phyloP scores from a whole-genome alignment of 1,284 basidiomycete genomes.

The Butyriboletus appendiculatus region DNA sequence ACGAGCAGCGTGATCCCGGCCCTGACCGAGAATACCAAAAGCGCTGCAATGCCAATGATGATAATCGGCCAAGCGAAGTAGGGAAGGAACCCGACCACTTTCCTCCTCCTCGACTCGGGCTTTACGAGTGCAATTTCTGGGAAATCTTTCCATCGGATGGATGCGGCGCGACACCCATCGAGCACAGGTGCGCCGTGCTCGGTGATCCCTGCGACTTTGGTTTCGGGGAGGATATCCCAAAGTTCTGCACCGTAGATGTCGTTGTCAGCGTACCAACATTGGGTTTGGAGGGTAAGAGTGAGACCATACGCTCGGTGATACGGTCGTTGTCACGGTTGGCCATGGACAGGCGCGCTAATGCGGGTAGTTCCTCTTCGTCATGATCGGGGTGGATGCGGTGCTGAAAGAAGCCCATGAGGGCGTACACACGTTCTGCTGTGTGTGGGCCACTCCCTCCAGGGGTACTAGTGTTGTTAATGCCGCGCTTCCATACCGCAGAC shows the following conservation, averaged over 20 bases:
- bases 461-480: background rate
- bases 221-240: conserved; percentile 21
- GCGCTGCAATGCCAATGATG: background rate
- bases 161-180: conserved; percentile 17
- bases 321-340: conserved; percentile 25
- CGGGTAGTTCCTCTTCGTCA: conserved; percentile 15
- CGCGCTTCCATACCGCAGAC: conserved; percentile 19
- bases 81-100: conserved; percentile 5
- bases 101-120: conserved; percentile 12
- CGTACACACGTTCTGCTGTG: conserved; percentile 21
- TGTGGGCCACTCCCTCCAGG: background rate
- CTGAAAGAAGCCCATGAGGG: conserved; percentile 25
- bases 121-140: conserved; percentile 11
- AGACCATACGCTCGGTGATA: conserved; percentile 23
- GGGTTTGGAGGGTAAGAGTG: conserved; percentile 10
- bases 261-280: conserved; percentile 18
- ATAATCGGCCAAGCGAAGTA: conserved; percentile 7
- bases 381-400: conserved; percentile 19
- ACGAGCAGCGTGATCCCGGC: background rate
- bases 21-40: background rate
- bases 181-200: conserved; percentile 19
- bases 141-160: conserved; percentile 23
- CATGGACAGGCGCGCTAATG: conserved; percentile 22
- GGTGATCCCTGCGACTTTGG: conserved; percentile 22
- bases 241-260: conserved; percentile 17